phyloP scores from a whole-genome alignment of 2,329 filamentous ascomycete genomes.

The Rutstroemia sp. region DNA sequence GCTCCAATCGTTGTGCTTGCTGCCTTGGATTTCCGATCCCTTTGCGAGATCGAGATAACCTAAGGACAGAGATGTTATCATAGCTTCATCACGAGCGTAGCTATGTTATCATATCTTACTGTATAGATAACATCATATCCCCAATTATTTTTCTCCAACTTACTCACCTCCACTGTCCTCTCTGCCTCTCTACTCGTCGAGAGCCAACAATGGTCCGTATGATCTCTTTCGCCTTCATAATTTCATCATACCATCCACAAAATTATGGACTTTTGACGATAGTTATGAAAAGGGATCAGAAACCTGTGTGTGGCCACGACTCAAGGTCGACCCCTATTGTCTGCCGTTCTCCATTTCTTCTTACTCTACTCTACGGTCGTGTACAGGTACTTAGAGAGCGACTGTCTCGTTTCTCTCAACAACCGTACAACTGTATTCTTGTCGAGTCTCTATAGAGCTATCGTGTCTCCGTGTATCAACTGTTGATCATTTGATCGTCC shows the following conservation, averaged over 20 bases:
- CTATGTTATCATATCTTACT: neutral
- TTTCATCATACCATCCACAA: neutral
- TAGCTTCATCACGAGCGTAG: neutral
- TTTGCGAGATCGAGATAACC: neutral
- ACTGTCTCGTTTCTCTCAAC: too few relatives aligned
- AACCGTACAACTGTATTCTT: neutral
- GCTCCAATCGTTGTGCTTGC: neutral
- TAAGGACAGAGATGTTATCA: neutral
- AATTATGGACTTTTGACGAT: too few relatives aligned
- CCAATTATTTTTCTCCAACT: neutral
- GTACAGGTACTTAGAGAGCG: too few relatives aligned
- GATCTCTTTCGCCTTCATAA: neutral
- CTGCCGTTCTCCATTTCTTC: neutral
- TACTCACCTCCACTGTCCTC: neutral
- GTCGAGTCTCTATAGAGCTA: too few relatives aligned
- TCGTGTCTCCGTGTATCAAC: neutral
- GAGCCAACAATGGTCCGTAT: too few relatives aligned
- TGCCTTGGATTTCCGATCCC: neutral
- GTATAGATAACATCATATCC: conserved; percentile 5
- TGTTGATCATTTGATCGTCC: neutral
- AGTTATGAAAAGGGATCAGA: too few relatives aligned
- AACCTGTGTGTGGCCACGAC: neutral
- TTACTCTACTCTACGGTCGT: neutral
- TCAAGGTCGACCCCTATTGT: neutral
- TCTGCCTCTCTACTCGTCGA: too few relatives aligned